Percentiles rank a stretch among this genome's conserved stretches.
Conservation (phyloP, 2,329 filamentous ascomycete genomes). For the Hymenoscyphus occultus region DNA sequence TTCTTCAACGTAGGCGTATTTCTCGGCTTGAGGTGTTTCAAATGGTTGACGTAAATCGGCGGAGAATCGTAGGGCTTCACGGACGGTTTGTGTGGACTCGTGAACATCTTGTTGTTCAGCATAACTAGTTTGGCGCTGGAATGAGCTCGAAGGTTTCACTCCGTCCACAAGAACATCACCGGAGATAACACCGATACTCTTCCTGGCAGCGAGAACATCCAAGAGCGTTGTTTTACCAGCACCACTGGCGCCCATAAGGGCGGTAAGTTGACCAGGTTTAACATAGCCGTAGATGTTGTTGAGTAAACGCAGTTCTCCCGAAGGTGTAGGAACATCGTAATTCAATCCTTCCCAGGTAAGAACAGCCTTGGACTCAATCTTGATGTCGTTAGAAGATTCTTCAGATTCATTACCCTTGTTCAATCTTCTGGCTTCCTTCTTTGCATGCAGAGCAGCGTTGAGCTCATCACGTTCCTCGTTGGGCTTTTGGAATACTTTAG, state of each 20-base stretch:
- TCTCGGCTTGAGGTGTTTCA: conserved; percentile 55
- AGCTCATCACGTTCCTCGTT: conserved; percentile 64
- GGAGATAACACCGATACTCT: conserved; percentile 61
- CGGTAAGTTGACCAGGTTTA: conserved; percentile 58
- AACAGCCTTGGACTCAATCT: conserved; percentile 60
- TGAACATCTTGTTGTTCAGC: conserved; percentile 66
- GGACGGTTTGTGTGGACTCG: conserved; percentile 58
- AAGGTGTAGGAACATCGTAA: conserved; percentile 62
- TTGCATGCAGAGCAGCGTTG: conserved; percentile 60
- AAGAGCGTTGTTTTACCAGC: conserved; percentile 67
- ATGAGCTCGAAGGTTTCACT: conserved; percentile 52
- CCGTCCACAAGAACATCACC: conserved; percentile 64
- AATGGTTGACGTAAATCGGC: conserved; percentile 61
- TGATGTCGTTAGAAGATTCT: conserved; percentile 42
- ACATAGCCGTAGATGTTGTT: conserved; percentile 62
- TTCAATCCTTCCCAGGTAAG: conserved; percentile 85
- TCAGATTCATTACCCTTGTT: conserved; percentile 43
- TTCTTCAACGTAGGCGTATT: conserved; percentile 64
- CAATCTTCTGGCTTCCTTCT: conserved; percentile 55
- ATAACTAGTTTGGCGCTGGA: conserved; percentile 63
- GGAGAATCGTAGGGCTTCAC: conserved; percentile 65
- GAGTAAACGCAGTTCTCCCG: conserved; percentile 47
- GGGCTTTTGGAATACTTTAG: conserved; percentile 72
- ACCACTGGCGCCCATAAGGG: conserved; percentile 60
- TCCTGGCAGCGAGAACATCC: conserved; percentile 60